These are phyloP conservation scores for Penicillium psychrosexuale DNA, from an alignment of 2,329 filamentous ascomycete species.

Conservation along the genomic window DNA sequence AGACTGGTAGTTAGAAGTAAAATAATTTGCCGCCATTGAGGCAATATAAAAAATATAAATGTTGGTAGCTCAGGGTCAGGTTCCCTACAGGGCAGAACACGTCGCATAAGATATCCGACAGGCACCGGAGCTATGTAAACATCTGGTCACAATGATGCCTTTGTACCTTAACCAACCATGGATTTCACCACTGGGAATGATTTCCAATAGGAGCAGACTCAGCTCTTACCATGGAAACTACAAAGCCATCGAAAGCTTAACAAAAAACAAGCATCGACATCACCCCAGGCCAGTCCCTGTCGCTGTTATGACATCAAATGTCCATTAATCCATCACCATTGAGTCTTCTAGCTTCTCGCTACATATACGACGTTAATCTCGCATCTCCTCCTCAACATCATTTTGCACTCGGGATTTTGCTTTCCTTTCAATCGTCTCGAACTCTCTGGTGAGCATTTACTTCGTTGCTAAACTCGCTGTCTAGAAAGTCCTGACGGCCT, in stretches of 20 bases:
- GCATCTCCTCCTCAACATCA: neutral
- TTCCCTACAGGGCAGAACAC: neutral
- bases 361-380: constrained; percentile 15
- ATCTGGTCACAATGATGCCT: constrained; percentile 20
- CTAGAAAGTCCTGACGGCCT: neutral
- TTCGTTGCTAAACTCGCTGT: neutral
- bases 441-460: neutral
- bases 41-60: neutral
- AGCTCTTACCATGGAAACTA: constrained; percentile 8
- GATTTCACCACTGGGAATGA: constrained; percentile 3
- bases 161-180: constrained; percentile 1
- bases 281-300: neutral
- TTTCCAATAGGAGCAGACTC: constrained; percentile 17
- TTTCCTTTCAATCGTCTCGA: neutral
- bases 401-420: neutral
- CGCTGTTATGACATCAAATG: constrained; percentile 20
- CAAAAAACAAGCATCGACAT: neutral
- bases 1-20: too few relatives aligned
- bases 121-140: constrained; percentile 14
- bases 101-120: constrained; percentile 21
- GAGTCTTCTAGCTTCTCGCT: constrained; percentile 5
- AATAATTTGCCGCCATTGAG: neutral
- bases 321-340: constrained; percentile 15
- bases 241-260: neutral
- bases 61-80: neutral